Percentiles rank a stretch among this genome's conserved stretches.
These are phyloP conservation scores for Elsinoe australis DNA, from an alignment of 2,329 filamentous ascomycete species.

Conservation along the genomic window DNA sequence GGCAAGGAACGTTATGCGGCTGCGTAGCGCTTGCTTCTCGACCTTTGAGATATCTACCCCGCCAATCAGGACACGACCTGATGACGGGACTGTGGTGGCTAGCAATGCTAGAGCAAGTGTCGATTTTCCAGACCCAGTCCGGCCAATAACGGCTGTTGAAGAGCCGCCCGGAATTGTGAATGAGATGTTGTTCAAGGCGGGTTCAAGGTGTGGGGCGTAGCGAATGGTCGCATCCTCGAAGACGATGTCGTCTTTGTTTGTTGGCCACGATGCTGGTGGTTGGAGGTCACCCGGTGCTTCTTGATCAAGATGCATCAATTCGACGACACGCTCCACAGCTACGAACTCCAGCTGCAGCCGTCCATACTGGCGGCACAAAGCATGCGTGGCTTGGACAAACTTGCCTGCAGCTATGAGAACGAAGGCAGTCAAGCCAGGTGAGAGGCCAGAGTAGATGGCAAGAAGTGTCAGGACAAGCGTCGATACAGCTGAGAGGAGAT, in stretches of 20 bases:
- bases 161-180: constrained; percentile 71
- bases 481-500: constrained; percentile 61
- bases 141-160: constrained; percentile 70
- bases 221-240: constrained; percentile 72
- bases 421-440: constrained; percentile 74
- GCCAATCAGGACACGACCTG: constrained; percentile 53
- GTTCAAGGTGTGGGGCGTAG: constrained; percentile 70
- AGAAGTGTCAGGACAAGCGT: constrained; percentile 66
- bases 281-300: constrained; percentile 60
- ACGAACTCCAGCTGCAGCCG: constrained; percentile 88
- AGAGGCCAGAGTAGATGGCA: constrained; percentile 66
- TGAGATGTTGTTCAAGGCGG: constrained; percentile 59
- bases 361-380: constrained; percentile 71
- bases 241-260: constrained; percentile 59
- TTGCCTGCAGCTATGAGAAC: constrained; percentile 65
- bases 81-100: constrained; percentile 47
- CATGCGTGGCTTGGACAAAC: constrained; percentile 63
- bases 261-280: constrained; percentile 72
- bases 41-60: constrained; percentile 53
- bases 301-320: constrained; percentile 69
- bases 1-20: constrained; percentile 57
- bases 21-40: constrained; percentile 52
- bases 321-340: constrained; percentile 77
- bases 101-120: constrained; percentile 60
- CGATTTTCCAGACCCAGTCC: constrained; percentile 76